Evolutionary conservation across 768 basidiomycete genomes (phyloP).

Genomic region (Lactarius sanguifluus): DNA sequence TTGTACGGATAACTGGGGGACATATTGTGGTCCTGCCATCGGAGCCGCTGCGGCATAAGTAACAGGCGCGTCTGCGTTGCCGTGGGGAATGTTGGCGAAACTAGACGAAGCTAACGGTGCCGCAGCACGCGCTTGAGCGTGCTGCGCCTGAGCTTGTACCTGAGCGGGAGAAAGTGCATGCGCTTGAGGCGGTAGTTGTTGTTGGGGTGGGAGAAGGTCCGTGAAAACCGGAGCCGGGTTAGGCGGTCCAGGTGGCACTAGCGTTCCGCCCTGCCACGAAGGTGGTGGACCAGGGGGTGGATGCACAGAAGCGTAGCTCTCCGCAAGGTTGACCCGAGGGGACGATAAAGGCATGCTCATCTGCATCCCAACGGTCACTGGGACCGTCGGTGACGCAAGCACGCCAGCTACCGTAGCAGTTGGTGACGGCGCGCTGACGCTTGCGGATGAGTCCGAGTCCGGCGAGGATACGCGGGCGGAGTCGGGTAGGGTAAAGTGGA

Average conservation of each 20-base stretch:
- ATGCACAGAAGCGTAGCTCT: slow-evolving; percentile 2
- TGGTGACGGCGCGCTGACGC: slow-evolving; percentile 26
- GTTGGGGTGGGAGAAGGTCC: slow-evolving; percentile 18
- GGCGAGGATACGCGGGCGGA: slow-evolving; percentile 25
- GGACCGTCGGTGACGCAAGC: slow-evolving; percentile 11
- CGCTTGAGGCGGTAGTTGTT: slow-evolving; percentile 6
- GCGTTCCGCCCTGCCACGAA: slow-evolving; percentile 20
- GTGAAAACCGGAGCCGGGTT: slow-evolving; percentile 20
- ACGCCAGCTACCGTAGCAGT: slow-evolving; percentile 16
- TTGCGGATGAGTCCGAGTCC: slow-evolving; percentile 27
- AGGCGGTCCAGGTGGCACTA: slow-evolving; percentile 12
- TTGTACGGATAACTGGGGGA: slow-evolving; percentile 10
- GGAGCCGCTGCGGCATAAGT: slow-evolving; percentile 8
- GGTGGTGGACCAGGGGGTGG: slow-evolving; percentile 14
- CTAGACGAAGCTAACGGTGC: slow-evolving; percentile 12
- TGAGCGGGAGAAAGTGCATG: slow-evolving; percentile 10
- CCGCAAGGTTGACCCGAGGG: slow-evolving; percentile 1
- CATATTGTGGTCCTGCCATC: neutral
- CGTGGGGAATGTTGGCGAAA: slow-evolving; percentile 20
- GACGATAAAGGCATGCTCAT: slow-evolving; percentile 14
- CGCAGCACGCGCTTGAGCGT: neutral
- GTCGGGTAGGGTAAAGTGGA: slow-evolving; percentile 20
- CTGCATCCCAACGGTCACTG: slow-evolving; percentile 13
- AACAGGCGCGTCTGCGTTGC: slow-evolving; percentile 15
- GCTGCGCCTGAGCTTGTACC: slow-evolving; percentile 12